Evolutionary conservation across 2,329 filamentous ascomycete genomes (phyloP), one percentile per base, ranked within the genome.

Genomic region (Colletotrichum cordylinicola): DNA sequence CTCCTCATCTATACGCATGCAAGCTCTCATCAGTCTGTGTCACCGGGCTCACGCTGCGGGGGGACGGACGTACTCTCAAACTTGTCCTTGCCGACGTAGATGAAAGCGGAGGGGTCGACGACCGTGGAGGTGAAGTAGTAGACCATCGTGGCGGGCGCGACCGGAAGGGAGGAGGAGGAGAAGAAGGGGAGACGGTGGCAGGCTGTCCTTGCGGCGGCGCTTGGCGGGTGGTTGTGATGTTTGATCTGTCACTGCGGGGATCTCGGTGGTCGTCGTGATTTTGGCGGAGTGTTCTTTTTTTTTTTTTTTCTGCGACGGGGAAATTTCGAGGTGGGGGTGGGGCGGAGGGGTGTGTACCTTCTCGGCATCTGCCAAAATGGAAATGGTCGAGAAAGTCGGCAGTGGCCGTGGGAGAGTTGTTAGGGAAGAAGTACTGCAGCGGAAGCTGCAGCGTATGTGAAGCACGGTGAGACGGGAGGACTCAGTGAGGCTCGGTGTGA

Each of bases 31-130:
- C 33, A 61, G 60, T 37, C 33, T 37, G 9, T 33, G 60, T 33
- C 0, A 13, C 12, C 13, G 18, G 15, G 27, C 12, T 29, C 7
- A 13, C 9, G n/a, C n/a, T n/a, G n/a, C n/a, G n/a, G 4, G 60
- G 31, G 33, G 16, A 15, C 24, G 18, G 33, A 77, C 93, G 82
- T 89, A 98, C 97, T 99, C 89, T 99, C 97, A 80, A 97, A 96
- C 87, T 99, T 99, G 89, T 99, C 97, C 86, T 98, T 99, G 85
- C 97, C 97, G 75, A 98, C 95, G 84, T 99, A 99, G 82, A 99
- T 93, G 83, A 94, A 96, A 56, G 95, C 96, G 37, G 95, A 84
- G 3, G 97, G 96, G 15, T 93, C 90, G 52, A 98, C 95, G 56
- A 93, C 92, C 77, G 91, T 96, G 31, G 96, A 98, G 2, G 93